Percentiles rank a stretch among this genome's conserved stretches.
Conservation (phyloP, 2,329 filamentous ascomycete genomes). For the Aspergillus spinulosporus region DNA sequence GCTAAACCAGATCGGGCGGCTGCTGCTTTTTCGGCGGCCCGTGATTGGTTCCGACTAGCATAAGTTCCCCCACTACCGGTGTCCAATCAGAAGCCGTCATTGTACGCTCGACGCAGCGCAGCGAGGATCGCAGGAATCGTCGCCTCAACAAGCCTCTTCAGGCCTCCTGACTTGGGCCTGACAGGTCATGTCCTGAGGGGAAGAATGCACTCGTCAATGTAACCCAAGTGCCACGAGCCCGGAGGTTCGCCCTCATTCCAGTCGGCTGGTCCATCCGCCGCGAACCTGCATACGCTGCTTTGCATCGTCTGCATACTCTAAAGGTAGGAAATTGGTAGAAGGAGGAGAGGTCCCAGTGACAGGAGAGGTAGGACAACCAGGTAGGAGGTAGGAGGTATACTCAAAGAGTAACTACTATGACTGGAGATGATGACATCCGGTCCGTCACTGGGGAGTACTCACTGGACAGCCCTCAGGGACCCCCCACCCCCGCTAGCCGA, state of each 20-base stretch:
- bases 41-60: constrained; percentile 11
- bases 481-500: not conserved
- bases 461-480: not conserved
- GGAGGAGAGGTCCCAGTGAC: no score
- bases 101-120: constrained; percentile 1
- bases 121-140: not conserved
- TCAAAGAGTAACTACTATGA: not conserved
- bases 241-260: not conserved
- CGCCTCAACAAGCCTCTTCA: not conserved
- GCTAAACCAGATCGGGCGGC: constrained; percentile 13
- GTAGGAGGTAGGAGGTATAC: no score
- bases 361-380: no score
- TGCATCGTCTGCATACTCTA: no score
- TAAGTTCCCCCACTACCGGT: not conserved
- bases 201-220: not conserved
- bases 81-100: not conserved
- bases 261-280: not conserved
- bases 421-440: not conserved
- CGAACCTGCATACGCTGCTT: no score
- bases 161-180: not conserved
- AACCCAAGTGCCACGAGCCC: not conserved
- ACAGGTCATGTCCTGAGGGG: constrained; percentile 1
- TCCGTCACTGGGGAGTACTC: no score
- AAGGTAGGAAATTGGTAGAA: no score
- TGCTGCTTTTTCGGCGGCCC: not conserved